phyloP scores from a whole-genome alignment of 169 alveolate species.

The Miamiensis avidus region DNA sequence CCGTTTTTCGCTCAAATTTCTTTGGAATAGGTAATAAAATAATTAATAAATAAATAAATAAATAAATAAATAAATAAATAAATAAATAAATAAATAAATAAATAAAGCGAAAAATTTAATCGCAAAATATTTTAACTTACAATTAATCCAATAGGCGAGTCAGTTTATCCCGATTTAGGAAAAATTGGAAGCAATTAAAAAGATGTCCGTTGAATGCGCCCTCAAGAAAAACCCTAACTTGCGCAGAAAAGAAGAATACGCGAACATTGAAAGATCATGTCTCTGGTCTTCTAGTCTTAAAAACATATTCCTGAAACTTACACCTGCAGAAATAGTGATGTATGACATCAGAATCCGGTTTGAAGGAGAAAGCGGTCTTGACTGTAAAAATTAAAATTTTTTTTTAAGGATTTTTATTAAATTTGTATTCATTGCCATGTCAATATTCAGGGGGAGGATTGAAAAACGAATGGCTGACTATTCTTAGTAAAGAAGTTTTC shows the following conservation, averaged over 20 bases:
- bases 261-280: not conserved
- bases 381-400: not conserved
- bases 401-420: too few relatives aligned
- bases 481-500: slow-evolving; percentile 61
- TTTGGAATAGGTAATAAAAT: too few relatives aligned
- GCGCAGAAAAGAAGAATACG: not conserved
- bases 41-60: too few relatives aligned
- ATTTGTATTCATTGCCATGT: too few relatives aligned
- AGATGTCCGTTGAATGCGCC: not conserved
- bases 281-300: not conserved
- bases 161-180: not conserved
- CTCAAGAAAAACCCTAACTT: not conserved
- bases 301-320: not conserved
- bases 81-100: too few relatives aligned
- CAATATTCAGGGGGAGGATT: slow-evolving; percentile 1
- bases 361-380: not conserved
- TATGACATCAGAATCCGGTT: not conserved
- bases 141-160: not conserved
- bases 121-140: too few relatives aligned
- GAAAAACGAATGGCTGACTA: slow-evolving; percentile 18
- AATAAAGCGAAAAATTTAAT: too few relatives aligned
- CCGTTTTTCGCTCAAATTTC: too few relatives aligned
- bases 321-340: not conserved
- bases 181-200: not conserved
- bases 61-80: too few relatives aligned